A percentile compares a stretch with the other conserved stretches of the same genome.
phyloP scores from a whole-genome alignment of 78 protist genomes.

The Emiliania huxleyi region DNA sequence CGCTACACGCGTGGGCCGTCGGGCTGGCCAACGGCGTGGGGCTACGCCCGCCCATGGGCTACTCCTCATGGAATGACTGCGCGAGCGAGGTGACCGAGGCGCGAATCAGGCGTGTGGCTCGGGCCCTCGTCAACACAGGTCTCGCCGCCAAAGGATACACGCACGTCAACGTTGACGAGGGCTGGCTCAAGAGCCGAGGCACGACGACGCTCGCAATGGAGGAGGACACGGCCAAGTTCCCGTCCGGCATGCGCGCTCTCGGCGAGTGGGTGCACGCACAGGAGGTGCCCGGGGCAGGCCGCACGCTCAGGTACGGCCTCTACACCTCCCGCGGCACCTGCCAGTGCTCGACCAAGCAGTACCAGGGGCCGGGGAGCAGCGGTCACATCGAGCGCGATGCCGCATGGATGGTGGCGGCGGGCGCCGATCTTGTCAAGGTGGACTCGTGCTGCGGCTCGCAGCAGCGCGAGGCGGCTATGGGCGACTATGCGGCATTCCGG shows the following conservation, averaged over 20 bases:
- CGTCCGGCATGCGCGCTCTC: constrained; percentile 1
- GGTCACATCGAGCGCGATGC: neutral
- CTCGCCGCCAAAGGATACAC: neutral
- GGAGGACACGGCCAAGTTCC: neutral
- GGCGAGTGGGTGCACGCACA: constrained; percentile 3
- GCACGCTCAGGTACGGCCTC: neutral
- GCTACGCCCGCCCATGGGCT: neutral
- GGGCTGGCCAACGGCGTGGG: neutral
- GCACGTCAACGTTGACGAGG: neutral
- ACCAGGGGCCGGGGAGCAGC: neutral
- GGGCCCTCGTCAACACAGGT: neutral
- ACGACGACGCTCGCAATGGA: neutral
- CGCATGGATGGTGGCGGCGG: neutral
- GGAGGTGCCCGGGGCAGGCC: neutral
- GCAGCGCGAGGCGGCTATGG: neutral
- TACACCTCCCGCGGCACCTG: neutral
- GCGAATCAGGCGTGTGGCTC: neutral
- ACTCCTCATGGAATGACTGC: neutral
- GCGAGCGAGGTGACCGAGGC: neutral
- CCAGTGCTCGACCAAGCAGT: neutral
- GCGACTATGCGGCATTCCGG: neutral
- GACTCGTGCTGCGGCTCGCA: neutral
- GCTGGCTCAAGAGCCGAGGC: neutral
- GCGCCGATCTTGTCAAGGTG: neutral
- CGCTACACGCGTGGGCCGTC: too few species aligned